Base-by-base conservation (phyloP, 2,329 filamentous ascomycete genomes). In the Chalaropsis thielavioides region DNA sequence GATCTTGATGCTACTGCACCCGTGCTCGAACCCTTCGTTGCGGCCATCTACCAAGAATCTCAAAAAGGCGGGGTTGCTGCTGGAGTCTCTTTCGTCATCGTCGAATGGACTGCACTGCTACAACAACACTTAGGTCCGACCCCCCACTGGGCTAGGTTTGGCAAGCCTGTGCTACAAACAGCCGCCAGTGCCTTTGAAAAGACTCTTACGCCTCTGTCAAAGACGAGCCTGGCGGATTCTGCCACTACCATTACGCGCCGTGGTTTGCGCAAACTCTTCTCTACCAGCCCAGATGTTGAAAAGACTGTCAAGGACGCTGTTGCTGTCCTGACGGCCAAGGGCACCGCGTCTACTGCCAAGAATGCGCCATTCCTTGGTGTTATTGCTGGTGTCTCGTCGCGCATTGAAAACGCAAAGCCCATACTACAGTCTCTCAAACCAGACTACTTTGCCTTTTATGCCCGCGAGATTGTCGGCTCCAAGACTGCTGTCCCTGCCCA, bases 81-180 rank as follows among this genome's bases (percentile, higher is more conserved):
- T 17, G 83, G 82, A 54, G 95, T 85, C 74, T 89, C 91, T 4
- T 95, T 96, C 73, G 90, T 95, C 61, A 79, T 99, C 69, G 81
- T 94, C 15, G 90, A 96, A 74, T 99, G 92, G 92, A 90, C 86
- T 74, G 88, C 87, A 66, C 74, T 92, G 66, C 76, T 96, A 62
- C 82, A 96, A 69, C 85, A 92, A 71, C 81, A 87, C 66, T 79
- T 91, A 31, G 82, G 82, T 40, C 80, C 80, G 60, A 82, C 82
- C 17, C 72, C 80, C 10, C 74, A 82, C 54, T 91, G 85, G 86
- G 81, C 83, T 62, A 79, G 79, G 71, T 85, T 85, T 73, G 83
- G 83, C 63, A 72, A 79, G 69, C 85, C 90, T 41, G 76, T 94
- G 51, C 76, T 95, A 35, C 74, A 83, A 41, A 82, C 87, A 61